Base-by-base conservation (phyloP, 2,329 filamentous ascomycete genomes). In the Escovopsis weberi region DNA sequence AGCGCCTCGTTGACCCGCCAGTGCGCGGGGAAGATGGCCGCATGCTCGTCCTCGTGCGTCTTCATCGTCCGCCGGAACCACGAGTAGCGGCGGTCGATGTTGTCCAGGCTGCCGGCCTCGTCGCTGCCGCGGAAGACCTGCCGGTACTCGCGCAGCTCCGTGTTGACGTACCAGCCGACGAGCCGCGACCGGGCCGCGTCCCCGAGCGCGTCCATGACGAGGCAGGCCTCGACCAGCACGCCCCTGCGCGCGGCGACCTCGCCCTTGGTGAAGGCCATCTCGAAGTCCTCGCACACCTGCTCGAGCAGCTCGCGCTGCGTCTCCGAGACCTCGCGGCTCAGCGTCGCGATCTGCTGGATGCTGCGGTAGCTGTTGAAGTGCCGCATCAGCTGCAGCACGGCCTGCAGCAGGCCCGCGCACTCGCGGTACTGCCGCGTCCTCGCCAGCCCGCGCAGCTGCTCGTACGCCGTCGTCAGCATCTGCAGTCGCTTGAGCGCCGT, bases 401-500 rank as follows among this genome's bases (percentile, higher is more conserved):
- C 91, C 65, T 94, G 86, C 44, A 98, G 69, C 46, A 98, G 70
- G 54, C 93, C 87, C 12, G 89, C 88, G 58, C 91, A 96, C 60
- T 98, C 91, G 49, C 85, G 74, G 60, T 98, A 98, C 61, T 98
- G 91, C 44, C 89, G 73, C 33, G 83, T 82, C 62, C 84, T 84
- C 50, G 85, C 82, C 51, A 95, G 69, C 3, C 79, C 84, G 45
- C 84, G 76, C 45, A 98, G 71, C 65, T 98, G 91, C 59, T 96
- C 91, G 63, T 96, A 98, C n/a, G 91, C 91, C 4, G 91, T 96
- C 5, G 91, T 96, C 58, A 98, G 68, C 91, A 98, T 98, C 70
- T 98, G 91, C 53, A 98, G 72, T 38, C 91, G 75, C 68, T 98
- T 98, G 55, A 98, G 69, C 19, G 89, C 89, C 37, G 91, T 98